These are phyloP conservation scores for Yamadazyma jaroonii DNA, from an alignment of 1,139 yeast species.

Conservation along the genomic window DNA sequence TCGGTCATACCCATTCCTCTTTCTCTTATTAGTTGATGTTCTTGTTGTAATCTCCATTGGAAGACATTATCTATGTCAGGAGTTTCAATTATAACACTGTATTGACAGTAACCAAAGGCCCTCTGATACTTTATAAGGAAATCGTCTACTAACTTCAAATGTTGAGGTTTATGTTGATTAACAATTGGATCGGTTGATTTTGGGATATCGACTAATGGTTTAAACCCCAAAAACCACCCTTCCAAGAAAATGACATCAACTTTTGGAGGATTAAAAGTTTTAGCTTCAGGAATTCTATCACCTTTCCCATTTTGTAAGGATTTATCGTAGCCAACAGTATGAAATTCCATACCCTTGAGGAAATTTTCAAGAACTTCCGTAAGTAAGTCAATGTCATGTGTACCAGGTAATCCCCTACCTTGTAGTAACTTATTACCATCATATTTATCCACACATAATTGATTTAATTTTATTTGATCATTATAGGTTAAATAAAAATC, in stretches of 20 bases:
- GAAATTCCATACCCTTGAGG: slow-evolving; percentile 19
- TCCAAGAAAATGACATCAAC: slow-evolving; percentile 74
- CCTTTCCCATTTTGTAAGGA: slow-evolving; percentile 74
- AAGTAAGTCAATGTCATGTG: slow-evolving; percentile 62
- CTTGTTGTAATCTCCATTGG: slow-evolving; percentile 84
- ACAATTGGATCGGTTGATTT: slow-evolving; percentile 17
- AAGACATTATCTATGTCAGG: slow-evolving; percentile 60
- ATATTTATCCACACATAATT: slow-evolving; percentile 19
- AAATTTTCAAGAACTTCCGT: slow-evolving; percentile 10
- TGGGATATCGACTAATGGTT: slow-evolving; percentile 29
- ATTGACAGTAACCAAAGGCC: slow-evolving; percentile 8
- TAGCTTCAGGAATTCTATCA: slow-evolving; percentile 49
- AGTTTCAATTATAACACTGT: slow-evolving; percentile 57
- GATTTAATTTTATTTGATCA: slow-evolving; percentile 52
- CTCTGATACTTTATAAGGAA: slow-evolving; percentile 3
- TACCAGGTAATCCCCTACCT: slow-evolving; percentile 93
- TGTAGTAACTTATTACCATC: slow-evolving; percentile 51
- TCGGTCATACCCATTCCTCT: slow-evolving; percentile 81
- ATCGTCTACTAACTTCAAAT: slow-evolving; percentile 20
- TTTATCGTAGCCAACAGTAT: slow-evolving; percentile 77
- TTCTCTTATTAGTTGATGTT: slow-evolving; percentile 54
- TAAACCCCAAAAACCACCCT: slow-evolving; percentile 93
- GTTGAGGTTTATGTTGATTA: slow-evolving; percentile 22
- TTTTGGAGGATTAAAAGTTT: slow-evolving; percentile 6
- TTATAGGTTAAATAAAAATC: slow-evolving; percentile 73